Base-by-base conservation (phyloP, 345 rosid species). In the Aurinia saxatilis region DNA sequence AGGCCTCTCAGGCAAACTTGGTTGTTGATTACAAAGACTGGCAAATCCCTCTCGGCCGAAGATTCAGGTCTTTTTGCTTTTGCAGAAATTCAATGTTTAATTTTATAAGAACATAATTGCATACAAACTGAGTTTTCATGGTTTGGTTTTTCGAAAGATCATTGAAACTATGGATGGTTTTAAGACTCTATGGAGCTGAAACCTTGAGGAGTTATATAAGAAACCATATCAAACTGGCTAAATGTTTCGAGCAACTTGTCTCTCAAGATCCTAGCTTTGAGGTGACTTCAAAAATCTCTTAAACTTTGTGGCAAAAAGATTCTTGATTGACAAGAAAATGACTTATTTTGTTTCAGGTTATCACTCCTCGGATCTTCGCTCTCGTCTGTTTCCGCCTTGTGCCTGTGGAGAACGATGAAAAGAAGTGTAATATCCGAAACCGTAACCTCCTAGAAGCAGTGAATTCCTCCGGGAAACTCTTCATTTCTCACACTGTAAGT, bases 1-100 rank as follows among this genome's bases (percentile, higher is more conserved):
- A 91, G 96, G 92, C 87, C 40, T 91, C 96, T 60, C 80, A 84
- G 72, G 78, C 83, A 74, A 84, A 86, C 75, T 33, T 77, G 87
- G 95, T 88, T 59, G 85, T 91, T 62, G 98, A 91, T 64, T 91
- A 88, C 79, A 91, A 88, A 79, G 98, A 91, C 61, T 88, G 92
- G 96, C 96, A 91, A 73, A 78, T 91, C 76, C 95, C 98, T 74
- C 98, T 91, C 36, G 96, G 96, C 27, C 87, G 96, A 39, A 81
- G 98, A 31, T 91, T 91, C 73, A 86, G 98, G 98, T 91, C n/a
- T 57, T 13, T 71, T 56, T 40, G 37, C 31, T 63, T 47, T 55
- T 0, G 1, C 23, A 29, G 12, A 23, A 50, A 50, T 3, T 5
- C 5, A n/a, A 10, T 12, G 9, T 6, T 0, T 59, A 23, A 23